Base-by-base conservation (phyloP, 2,329 filamentous ascomycete genomes). In the Epicoccum sorghinum region DNA sequence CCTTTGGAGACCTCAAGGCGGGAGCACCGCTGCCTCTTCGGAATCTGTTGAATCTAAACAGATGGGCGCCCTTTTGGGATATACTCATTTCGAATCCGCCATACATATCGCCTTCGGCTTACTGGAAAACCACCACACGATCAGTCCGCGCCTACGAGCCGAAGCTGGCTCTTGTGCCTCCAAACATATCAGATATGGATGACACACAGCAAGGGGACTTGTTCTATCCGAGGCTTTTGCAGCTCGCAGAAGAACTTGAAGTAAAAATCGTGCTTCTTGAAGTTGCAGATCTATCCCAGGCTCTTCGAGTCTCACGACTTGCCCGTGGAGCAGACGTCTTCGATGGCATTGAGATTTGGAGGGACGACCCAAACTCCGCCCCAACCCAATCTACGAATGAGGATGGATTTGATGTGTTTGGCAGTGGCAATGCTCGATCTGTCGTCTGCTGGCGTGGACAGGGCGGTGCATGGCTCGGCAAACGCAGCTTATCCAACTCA, bases 31-130 rank as follows among this genome's bases (percentile, higher is more conserved):
- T 52, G 3, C 50, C 62, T 3, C 36, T 74, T 8, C 63, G 13
- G 37, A 57, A 13, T 60, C 53, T 12, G 44, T 68, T 40, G 59
- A 68, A 40, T 27, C 14, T 51, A 32, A 37, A 53, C 1, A 30
- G 9, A 4, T 56, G 61, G 39, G 62, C 66, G 1, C 47, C 37
- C 7, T 67, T 68, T 36, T 75, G 72, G 72, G 68, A 96, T 58
- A 76, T 98, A 4, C 75, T 99, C 1, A 83, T 95, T 32, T 89
- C 89, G 1, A 99, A 99, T 67, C 95, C 95, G 13, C 95, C 95
- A 0, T 98, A 98, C 71, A 88, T 98, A 45, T 96, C 92, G 2
- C 77, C 80, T 0, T 60, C 0, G 3, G 84, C 83, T 7, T 92
- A 90, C 66, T 75, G 80, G 35, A 81, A 75, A 35, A 83, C 84